Evolutionary conservation across 352 stramenopile genomes (phyloP).

Genomic region (Pythium coloratum): DNA sequence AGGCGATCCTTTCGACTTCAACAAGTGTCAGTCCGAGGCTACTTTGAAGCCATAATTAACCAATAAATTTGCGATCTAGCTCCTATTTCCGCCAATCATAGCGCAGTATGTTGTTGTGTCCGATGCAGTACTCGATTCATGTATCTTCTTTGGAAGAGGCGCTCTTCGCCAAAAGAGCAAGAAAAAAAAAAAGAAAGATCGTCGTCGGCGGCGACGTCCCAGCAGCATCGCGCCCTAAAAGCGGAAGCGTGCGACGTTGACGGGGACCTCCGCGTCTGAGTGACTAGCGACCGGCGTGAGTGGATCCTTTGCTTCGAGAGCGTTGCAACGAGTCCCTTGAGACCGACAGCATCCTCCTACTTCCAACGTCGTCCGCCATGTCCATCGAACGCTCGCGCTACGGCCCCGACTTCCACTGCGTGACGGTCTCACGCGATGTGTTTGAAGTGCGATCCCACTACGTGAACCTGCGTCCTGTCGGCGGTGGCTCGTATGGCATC

Average conservation of each 20-base stretch:
- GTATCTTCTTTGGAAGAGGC: conserved; percentile 10
- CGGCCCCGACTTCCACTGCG: conserved; percentile 78
- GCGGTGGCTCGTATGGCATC: conserved; percentile 90
- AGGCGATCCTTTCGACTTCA: not conserved
- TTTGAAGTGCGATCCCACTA: conserved; percentile 86
- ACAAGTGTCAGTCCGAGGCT: not conserved
- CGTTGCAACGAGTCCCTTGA: conserved; percentile 2
- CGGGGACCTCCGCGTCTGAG: not conserved
- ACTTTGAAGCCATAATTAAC: not conserved
- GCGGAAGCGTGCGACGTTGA: not conserved
- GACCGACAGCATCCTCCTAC: not conserved
- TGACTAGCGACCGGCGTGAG: not conserved
- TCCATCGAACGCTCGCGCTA: conserved; percentile 72
- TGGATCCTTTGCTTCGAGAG: not conserved
- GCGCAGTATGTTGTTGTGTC: not conserved
- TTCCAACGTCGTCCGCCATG: conserved; percentile 32
- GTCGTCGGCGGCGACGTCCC: not conserved
- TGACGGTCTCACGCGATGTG: conserved; percentile 77
- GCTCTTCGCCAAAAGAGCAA: not conserved
- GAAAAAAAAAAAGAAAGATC: not conserved
- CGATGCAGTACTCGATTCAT: not conserved
- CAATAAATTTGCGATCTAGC: conserved; percentile 3
- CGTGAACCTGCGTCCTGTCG: conserved; percentile 73
- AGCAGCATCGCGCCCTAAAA: not conserved
- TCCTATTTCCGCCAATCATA: conserved; percentile 5